phyloP scores from a whole-genome alignment of 352 stramenopile species.

The Phytophthora boehmeriae region DNA sequence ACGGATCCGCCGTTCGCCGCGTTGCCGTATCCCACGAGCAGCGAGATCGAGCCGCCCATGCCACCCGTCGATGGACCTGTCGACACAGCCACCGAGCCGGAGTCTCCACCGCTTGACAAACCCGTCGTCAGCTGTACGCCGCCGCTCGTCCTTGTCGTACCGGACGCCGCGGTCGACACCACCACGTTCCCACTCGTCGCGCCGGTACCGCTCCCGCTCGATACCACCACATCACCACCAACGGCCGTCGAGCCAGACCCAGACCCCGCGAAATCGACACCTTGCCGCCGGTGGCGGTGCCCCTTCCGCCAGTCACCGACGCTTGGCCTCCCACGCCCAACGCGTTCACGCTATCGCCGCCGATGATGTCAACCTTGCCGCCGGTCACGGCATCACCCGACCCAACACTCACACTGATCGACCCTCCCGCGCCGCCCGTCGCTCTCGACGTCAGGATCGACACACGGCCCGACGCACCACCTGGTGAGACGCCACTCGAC shows the following conservation, averaged over 20 bases:
- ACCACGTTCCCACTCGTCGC: conserved; percentile 16
- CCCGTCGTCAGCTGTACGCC: conserved; percentile 1
- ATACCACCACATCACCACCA: no score
- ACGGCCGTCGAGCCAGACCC: no score
- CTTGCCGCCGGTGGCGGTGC: no score
- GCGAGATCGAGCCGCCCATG: conserved; percentile 3
- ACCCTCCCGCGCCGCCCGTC: neutral
- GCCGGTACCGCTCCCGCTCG: neutral
- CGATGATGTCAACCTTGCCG: conserved; percentile 14
- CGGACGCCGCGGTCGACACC: conserved; percentile 1
- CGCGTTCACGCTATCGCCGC: conserved; percentile 5
- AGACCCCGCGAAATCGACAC: no score
- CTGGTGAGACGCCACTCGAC: neutral
- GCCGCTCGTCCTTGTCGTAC: neutral
- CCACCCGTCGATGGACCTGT: neutral
- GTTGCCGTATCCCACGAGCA: conserved; percentile 6
- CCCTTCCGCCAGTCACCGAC: neutral
- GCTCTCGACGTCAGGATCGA: neutral
- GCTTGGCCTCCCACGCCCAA: no score
- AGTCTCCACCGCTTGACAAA: no score
- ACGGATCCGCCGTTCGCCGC: no score
- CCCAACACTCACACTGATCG: conserved; percentile 16
- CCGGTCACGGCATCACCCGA: no score
- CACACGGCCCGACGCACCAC: neutral
- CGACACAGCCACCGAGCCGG: no score